Evolutionary conservation across 768 basidiomycete species (phyloP), one percentile per base, ranked within the genome.

Genomic region (Mycena venus): DNA sequence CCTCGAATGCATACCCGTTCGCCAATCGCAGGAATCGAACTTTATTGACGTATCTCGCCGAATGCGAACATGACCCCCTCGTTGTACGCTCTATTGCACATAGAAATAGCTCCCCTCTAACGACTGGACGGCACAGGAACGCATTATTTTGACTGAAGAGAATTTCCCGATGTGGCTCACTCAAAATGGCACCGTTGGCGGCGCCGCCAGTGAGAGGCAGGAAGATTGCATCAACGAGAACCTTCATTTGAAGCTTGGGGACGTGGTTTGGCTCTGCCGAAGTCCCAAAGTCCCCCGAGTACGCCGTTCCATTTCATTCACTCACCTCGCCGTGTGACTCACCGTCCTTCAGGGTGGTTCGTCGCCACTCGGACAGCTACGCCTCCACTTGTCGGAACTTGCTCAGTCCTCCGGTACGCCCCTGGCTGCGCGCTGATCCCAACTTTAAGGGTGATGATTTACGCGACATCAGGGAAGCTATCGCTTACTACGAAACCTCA

Each of bases 331-430:
- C 74, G 44, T 31, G 32, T 73, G 68, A 74, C 80, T 82, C 76
- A 83, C 74, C 69, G 56, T 49, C 59, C 67, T 72, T 55, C 82
- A 98, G 95, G 96, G 96, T 77, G 95, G 95, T 65, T 96, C 94
- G 78, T 97, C 96, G 3, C 85, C 90, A 9, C 86, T 99, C 60
- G 97, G 97, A 53, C 89, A 90, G 73, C 79, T 92, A 70, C 90
- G 95, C 73, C 86, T 93, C 40, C 89, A 88, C 64, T 85, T 98
- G 63, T 89, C 90, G 29, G 92, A 95, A 72, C 81, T 87, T 49
- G 94, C 95, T 4, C 90, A 92, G 75, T 82, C 84, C 61, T 88
- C 88, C 70, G 93, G 95, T 95, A 70, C 73, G 34, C 63, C 74
- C n/a, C 40, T 44, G 3, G 6, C 36, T 21, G 19, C 44, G 44